Conservation (phyloP, 192 early-diverging fungal genomes). For the Backusella circina region DNA sequence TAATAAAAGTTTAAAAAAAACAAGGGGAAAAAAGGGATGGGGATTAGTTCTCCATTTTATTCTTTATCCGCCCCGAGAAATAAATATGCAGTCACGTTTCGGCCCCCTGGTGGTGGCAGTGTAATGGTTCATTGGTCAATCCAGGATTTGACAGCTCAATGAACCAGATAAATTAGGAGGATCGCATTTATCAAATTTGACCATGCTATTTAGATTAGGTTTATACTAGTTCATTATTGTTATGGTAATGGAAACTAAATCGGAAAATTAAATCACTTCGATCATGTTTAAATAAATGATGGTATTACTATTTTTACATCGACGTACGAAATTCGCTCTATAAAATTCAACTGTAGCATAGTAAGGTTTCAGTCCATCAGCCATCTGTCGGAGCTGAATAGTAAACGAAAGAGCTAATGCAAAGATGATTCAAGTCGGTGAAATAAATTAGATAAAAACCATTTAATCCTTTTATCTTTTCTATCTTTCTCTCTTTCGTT, state of each 20-base stretch:
- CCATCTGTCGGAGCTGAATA: not conserved
- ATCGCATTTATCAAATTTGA: not conserved
- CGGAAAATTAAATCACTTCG: not conserved
- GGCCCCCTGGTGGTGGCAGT: not conserved
- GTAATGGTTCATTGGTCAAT: not conserved
- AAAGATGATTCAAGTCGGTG: not conserved
- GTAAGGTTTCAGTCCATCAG: not conserved
- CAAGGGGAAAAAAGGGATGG: slow-evolving; percentile 2
- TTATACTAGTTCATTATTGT: not conserved
- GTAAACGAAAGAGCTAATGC: not conserved
- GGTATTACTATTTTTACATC: not conserved
- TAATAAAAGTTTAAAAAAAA: slow-evolving; percentile 12
- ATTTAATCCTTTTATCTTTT: not conserved
- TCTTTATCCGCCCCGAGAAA: not conserved
- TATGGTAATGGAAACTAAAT: not conserved
- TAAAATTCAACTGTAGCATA: not conserved
- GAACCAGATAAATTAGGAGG: not conserved
- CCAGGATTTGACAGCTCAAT: not conserved
- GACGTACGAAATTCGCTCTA: not conserved
- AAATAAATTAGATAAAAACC: not conserved
- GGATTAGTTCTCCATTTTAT: not conserved
- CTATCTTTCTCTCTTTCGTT: not conserved
- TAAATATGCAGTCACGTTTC: not conserved
- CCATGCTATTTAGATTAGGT: not conserved
- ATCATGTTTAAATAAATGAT: not conserved